A percentile compares a stretch with the other conserved stretches of the same genome.
These are phyloP conservation scores for Cylindrotheca fusiformis DNA, from an alignment of 108 stramenopile species.

Conservation along the genomic window DNA sequence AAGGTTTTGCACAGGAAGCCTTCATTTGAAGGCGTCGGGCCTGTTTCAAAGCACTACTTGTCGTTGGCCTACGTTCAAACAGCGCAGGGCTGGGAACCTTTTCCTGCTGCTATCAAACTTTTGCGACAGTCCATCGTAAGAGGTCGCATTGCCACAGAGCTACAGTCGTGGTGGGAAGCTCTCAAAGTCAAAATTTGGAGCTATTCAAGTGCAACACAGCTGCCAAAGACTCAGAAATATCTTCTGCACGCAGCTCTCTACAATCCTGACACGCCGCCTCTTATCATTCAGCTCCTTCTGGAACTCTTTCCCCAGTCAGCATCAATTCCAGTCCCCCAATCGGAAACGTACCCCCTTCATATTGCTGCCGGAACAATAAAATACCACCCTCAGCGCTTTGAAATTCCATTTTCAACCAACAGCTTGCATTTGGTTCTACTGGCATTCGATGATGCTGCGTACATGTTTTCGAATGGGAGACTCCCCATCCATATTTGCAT, in stretches of 20 bases:
- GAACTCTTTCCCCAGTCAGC: slow-evolving; percentile 16
- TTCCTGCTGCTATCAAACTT: not conserved
- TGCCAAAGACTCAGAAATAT: slow-evolving; percentile 15
- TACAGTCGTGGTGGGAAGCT: too few species aligned
- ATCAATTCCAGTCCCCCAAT: slow-evolving; percentile 19
- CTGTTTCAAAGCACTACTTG: not conserved
- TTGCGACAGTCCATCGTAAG: slow-evolving; percentile 17
- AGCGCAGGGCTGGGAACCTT: slow-evolving; percentile 1
- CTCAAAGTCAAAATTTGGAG: too few species aligned
- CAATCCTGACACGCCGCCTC: slow-evolving; percentile 34
- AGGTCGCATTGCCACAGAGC: slow-evolving; percentile 5
- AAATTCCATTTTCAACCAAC: slow-evolving; percentile 17
- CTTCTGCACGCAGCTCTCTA: slow-evolving; percentile 31
- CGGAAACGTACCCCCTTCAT: slow-evolving; percentile 27
- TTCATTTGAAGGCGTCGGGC: not conserved
- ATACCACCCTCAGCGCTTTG: slow-evolving; percentile 28
- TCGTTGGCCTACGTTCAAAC: not conserved
- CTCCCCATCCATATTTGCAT: slow-evolving; percentile 37
- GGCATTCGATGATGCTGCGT: too few species aligned
- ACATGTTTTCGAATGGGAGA: slow-evolving; percentile 7
- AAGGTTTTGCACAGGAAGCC: too few species aligned
- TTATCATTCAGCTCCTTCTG: slow-evolving; percentile 25
- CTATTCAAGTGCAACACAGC: too few species aligned
- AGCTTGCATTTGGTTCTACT: slow-evolving; percentile 36
- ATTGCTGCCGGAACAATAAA: slow-evolving; percentile 23